Base-by-base conservation (phyloP, 345 rosid genomes). In the Eucalyptus cloeziana region DNA sequence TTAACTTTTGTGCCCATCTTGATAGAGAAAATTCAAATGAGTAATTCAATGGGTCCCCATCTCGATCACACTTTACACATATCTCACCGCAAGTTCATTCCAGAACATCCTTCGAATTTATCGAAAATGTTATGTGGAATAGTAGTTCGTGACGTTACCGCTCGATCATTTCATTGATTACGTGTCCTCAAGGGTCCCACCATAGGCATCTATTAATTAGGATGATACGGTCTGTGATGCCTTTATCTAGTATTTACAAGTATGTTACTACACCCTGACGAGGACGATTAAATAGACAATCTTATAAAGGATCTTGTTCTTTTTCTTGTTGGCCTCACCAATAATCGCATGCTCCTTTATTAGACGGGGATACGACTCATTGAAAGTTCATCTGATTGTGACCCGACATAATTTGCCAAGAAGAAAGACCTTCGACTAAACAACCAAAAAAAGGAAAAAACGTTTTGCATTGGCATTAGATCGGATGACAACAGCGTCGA, bases 101-200 rank as follows among this genome's bases (percentile, higher is more conserved):
- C 31, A 30, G 30, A 62, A 30, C 31, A 12, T 30, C 69, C 31
- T 1, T 27, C 67, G 69, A 62, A 27, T 30, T 62, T 8, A 13
- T 30, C 7, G 8, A 62, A 13, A 62, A 62, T 13, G 2, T 62
- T 1, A 62, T 1, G 16, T 3, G 15, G 1, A 3, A 62, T 2
- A 30, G 17, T 62, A 10, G 15, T 27, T 12, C 8, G 8, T 62
- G 69, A 13, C 16, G 33, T 30, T 30, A 62, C 31, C 2, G 33
- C 7, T 27, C 2, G 8, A 62, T 62, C 15, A 30, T 62, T 62
- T 62, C 69, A 30, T 6, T 2, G 69, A 30, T 30, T 30, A 62
- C 69, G 2, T 30, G 8, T 30, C 17, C 33, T 62, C 33, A 13
- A 6, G 17, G 31, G 33, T 62, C 69, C 33, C 69, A 7, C 16